Evolutionary conservation across 140 eudicot genomes (phyloP), one percentile per base, ranked within the genome.

Genomic region (Artemisia princeps): DNA sequence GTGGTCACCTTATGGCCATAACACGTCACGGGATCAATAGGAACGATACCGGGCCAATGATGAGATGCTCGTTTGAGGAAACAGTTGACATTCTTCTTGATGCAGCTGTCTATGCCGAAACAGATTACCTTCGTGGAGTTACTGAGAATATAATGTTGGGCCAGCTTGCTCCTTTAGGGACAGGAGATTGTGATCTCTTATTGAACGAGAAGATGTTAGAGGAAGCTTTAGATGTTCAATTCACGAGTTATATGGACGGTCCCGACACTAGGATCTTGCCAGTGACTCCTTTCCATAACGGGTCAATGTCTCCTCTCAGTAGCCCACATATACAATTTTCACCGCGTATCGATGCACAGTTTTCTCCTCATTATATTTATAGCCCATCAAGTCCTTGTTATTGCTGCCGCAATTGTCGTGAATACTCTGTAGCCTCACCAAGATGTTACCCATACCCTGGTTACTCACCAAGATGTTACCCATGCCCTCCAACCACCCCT

Each of bases 21-120:
- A 91, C 98, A 54, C 96, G 98, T 64, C 98, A 91, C 45, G 98
- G 98, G 10, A 87, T 91, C 45, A 91, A 91, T 60, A 75, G 98
- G 48, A 91, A 87, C 10, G 95, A 87, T 45, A 91, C 98, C 0
- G 96, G 96, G 12, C 96, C 96, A 3, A 76, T 91, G 98, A 91
- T 85, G 98, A 81, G 96, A 50, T 91, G 96, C 77, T 91, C 98
- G 10, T 91, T 91, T 66, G 96, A 91, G 70, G 98, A 91, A 71
- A 91, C 98, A 0, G 96, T 87, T 10, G 96, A 87, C 62, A 91
- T 91, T 74, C 92, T 91, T n/a, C 95, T 91, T 9, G 98, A 91
- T 72, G 98, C 96, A 61, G 98, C 96, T 26, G 96, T 87, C 4
- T 91, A 76, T 67, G 96, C 98, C 0, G 98, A 91, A 62, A 83